Evolutionary conservation across 2,329 filamentous ascomycete genomes (phyloP).

Genomic region (Periglandula ipomoeae): DNA sequence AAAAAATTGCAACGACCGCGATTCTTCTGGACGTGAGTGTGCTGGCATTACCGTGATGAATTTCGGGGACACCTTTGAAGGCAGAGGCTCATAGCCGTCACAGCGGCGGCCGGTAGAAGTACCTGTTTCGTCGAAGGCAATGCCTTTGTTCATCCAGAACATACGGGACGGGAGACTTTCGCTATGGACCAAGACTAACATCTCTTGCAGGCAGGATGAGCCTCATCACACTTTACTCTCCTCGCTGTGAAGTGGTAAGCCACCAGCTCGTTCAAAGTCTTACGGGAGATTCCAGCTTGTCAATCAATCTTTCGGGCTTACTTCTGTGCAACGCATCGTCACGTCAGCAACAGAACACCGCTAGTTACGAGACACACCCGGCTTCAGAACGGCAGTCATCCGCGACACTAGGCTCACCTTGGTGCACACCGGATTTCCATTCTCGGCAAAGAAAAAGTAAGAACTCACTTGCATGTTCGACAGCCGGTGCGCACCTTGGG

Average conservation of each 20-base stretch:
- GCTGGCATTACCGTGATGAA: background rate
- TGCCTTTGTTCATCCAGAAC: background rate
- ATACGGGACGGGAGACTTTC: background rate
- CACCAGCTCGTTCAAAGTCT: background rate
- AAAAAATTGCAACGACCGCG: background rate
- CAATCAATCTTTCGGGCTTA: background rate
- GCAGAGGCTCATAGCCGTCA: background rate
- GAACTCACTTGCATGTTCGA: slow-evolving; percentile 4
- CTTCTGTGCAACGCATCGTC: background rate
- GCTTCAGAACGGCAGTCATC: too few species aligned
- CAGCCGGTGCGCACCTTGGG: slow-evolving; percentile 3
- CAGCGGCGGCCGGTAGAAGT: slow-evolving; percentile 1
- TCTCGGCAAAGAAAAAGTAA: background rate
- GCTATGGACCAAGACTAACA: background rate
- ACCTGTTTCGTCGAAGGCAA: background rate
- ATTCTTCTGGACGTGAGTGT: background rate
- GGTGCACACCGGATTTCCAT: background rate
- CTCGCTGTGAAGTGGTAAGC: background rate
- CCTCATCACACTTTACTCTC: slow-evolving; percentile 3
- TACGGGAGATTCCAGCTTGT: background rate
- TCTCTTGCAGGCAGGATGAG: slow-evolving; percentile 1
- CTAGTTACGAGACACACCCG: too few species aligned
- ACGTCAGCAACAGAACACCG: background rate
- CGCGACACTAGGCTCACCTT: too few species aligned
- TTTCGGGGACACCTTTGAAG: background rate